Evolutionary conservation across 495 filamentous ascomycete species (phyloP).

Genomic region (Aspergillus incahuasiensis): DNA sequence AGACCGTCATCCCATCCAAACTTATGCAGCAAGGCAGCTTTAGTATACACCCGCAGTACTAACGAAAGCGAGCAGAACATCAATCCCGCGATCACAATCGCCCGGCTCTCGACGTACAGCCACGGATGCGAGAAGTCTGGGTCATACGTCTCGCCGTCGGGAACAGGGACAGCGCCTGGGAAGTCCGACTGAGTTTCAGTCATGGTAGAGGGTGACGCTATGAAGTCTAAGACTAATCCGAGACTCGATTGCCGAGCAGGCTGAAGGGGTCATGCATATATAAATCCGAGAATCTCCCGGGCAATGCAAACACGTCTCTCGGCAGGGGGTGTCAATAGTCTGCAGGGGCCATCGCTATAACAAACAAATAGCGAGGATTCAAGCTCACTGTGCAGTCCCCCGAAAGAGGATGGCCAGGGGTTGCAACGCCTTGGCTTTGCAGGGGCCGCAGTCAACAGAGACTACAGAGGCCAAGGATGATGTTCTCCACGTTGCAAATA

Average conservation of each 20-base stretch:
- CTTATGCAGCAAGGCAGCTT: slow-evolving; percentile 14
- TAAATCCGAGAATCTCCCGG: neutral
- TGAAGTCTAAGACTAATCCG: neutral
- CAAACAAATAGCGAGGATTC: neutral
- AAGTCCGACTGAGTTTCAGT: neutral
- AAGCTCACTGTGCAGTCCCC: neutral
- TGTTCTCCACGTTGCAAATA: no score
- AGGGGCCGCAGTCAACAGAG: no score
- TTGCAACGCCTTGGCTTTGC: no score
- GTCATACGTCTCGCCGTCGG: slow-evolving; percentile 13
- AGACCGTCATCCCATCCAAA: slow-evolving; percentile 30
- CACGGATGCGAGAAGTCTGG: slow-evolving; percentile 22
- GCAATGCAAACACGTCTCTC: neutral
- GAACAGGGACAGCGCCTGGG: slow-evolving; percentile 8
- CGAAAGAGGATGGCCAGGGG: neutral
- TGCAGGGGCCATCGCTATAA: neutral
- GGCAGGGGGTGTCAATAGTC: neutral
- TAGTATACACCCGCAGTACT: slow-evolving; percentile 20
- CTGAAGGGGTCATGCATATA: neutral
- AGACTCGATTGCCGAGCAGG: no score
- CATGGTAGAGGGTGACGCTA: neutral
- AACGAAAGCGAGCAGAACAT: slow-evolving; percentile 13
- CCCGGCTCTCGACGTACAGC: slow-evolving; percentile 9
- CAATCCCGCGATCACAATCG: slow-evolving; percentile 15
- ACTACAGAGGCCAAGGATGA: no score